A percentile compares a stretch with the other conserved stretches of the same genome.
Conservation (phyloP, 345 rosid genomes). For the Sisymbrium altissimum region DNA sequence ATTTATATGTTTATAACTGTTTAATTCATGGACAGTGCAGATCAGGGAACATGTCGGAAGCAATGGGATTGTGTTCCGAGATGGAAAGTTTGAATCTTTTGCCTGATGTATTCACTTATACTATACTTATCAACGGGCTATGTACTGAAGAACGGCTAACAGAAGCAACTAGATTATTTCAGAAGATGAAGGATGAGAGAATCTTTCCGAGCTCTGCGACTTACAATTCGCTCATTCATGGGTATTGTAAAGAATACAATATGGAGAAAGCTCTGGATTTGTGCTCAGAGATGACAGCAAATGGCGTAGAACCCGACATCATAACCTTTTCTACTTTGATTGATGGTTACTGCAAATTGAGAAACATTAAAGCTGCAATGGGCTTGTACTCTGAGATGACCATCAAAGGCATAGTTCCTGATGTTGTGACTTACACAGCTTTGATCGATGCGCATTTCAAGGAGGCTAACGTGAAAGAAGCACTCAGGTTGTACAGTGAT, state of each 20-base stretch:
- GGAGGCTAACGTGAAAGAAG: slow-evolving; percentile 52
- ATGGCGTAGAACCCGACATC: slow-evolving; percentile 47
- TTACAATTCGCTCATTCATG: slow-evolving; percentile 58
- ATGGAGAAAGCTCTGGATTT: slow-evolving; percentile 55
- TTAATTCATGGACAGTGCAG: slow-evolving; percentile 52
- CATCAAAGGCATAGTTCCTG: slow-evolving; percentile 52
- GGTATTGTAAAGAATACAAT: slow-evolving; percentile 48
- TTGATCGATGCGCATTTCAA: slow-evolving; percentile 67
- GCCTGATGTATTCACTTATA: slow-evolving; percentile 61
- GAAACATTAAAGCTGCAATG: slow-evolving; percentile 57
- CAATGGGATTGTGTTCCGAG: slow-evolving; percentile 42
- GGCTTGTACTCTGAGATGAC: slow-evolving; percentile 60
- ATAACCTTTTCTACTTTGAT: slow-evolving; percentile 61
- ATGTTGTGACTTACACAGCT: slow-evolving; percentile 57
- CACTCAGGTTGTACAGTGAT: slow-evolving; percentile 44
- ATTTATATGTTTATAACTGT: slow-evolving; percentile 53
- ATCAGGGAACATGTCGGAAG: slow-evolving; percentile 44
- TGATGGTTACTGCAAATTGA: slow-evolving; percentile 53
- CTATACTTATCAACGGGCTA: slow-evolving; percentile 52
- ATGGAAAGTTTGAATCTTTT: slow-evolving; percentile 45
- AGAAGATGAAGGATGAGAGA: slow-evolving; percentile 48
- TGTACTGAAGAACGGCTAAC: slow-evolving; percentile 37
- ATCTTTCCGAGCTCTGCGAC: slow-evolving; percentile 49
- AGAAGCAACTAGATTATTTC: slow-evolving; percentile 44
- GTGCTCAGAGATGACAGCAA: slow-evolving; percentile 56